Conservation (phyloP, 306 rosid genomes). For the Ormosia emarginata region DNA sequence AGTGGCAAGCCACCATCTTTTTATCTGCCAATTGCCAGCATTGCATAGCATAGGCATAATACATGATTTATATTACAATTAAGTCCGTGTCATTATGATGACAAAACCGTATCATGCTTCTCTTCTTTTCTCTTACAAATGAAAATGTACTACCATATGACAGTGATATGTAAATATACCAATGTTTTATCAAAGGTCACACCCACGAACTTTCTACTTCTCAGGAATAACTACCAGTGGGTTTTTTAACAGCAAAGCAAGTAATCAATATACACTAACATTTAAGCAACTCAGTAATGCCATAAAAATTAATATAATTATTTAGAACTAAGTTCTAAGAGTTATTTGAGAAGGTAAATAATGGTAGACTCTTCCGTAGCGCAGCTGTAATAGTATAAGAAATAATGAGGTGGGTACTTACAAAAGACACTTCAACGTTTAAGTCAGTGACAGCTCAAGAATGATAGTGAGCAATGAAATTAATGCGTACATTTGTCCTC, state of each 20-base stretch:
- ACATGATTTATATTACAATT: neutral
- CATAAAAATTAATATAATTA: too few relatives aligned
- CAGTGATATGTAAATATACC: conserved; percentile 12
- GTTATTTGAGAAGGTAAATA: too few relatives aligned
- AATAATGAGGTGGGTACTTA: too few relatives aligned
- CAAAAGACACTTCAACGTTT: too few relatives aligned
- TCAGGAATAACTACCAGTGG: neutral
- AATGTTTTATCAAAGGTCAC: neutral
- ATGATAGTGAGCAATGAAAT: too few relatives aligned
- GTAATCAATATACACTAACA: neutral
- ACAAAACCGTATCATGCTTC: neutral
- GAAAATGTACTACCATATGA: neutral
- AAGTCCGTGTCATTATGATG: neutral
- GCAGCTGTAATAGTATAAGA: too few relatives aligned
- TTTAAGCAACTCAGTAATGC: too few relatives aligned
- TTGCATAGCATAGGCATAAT: neutral
- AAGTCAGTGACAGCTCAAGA: too few relatives aligned
- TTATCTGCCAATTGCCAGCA: conserved; percentile 9
- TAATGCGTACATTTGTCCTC: too few relatives aligned
- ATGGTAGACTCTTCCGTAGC: too few relatives aligned
- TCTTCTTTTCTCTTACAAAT: neutral
- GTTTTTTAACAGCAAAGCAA: neutral
- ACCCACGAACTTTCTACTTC: neutral
- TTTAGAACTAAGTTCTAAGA: too few relatives aligned
- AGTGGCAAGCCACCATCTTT: conserved; percentile 15